Evolutionary conservation across 108 stramenopile genomes (phyloP).

Genomic region (Skeletonema costatum): DNA sequence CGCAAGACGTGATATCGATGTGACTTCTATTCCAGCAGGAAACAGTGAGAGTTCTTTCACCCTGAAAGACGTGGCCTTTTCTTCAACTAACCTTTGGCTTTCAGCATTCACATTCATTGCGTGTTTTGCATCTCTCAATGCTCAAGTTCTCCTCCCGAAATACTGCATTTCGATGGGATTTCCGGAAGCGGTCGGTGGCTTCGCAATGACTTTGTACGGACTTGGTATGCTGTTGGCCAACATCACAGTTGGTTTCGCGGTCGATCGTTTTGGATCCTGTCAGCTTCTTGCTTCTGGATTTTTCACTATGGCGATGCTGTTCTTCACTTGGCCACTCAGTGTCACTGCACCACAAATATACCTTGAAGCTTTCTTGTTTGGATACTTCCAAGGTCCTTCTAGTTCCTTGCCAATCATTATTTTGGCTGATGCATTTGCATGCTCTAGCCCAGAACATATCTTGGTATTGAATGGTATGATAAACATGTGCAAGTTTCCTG

Average conservation of each 20-base stretch:
- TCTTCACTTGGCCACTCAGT: slow-evolving; percentile 2
- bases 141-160: slow-evolving; percentile 8
- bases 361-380: background rate
- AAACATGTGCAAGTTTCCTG: background rate
- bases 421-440: background rate
- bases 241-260: background rate
- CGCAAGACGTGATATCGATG: background rate
- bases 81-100: slow-evolving; percentile 3
- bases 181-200: background rate
- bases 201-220: slow-evolving; percentile 4
- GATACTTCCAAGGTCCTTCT: slow-evolving; percentile 9
- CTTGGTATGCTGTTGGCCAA: slow-evolving; percentile 2
- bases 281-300: background rate
- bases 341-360: background rate
- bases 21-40: background rate
- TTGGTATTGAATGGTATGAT: background rate
- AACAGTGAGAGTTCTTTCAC: background rate
- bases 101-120: slow-evolving; percentile 10
- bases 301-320: background rate
- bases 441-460: background rate
- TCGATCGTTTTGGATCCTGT: slow-evolving; percentile 2
- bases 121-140: slow-evolving; percentile 10
- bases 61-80: slow-evolving; percentile 4
- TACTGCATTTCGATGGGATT: slow-evolving; percentile 7
- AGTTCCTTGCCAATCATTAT: slow-evolving; percentile 19